Conservation (phyloP, 2,329 filamentous ascomycete genomes). For the Arthrocladium fulminans region DNA sequence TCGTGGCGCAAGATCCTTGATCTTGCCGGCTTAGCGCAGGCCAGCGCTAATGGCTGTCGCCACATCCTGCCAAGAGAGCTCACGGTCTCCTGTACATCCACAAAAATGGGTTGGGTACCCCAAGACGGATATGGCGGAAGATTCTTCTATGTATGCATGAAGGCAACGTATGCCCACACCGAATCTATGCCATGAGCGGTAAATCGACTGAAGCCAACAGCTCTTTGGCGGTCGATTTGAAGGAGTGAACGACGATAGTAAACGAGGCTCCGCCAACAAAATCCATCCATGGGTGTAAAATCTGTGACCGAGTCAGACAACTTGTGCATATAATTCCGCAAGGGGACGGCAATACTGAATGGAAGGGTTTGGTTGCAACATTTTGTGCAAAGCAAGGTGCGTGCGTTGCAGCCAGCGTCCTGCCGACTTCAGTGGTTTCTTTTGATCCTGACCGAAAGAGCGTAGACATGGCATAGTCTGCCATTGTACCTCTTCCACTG, state of each 20-base stretch:
- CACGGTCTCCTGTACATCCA: constrained; percentile 31
- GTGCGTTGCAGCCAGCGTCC: not conserved
- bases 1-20: constrained; percentile 30
- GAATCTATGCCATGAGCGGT: constrained; percentile 43
- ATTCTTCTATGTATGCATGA: constrained; percentile 39
- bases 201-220: constrained; percentile 34
- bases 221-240: constrained; percentile 7
- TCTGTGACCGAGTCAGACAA: not conserved
- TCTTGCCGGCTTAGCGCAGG: constrained; percentile 32
- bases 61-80: constrained; percentile 38
- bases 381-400: not conserved
- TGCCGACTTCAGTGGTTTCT: not conserved
- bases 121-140: constrained; percentile 25
- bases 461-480: too few species aligned
- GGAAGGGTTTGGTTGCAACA: not conserved
- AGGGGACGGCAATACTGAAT: not conserved
- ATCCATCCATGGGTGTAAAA: not conserved
- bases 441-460: too few species aligned
- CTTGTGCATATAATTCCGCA: too few species aligned
- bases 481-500: too few species aligned
- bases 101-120: constrained; percentile 44
- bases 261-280: not conserved
- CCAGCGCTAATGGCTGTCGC: constrained; percentile 31
- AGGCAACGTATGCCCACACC: constrained; percentile 36
- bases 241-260: not conserved